These are phyloP conservation scores for Chrysoporthe austroafricana DNA, from an alignment of 2,329 filamentous ascomycete species.

Conservation along the genomic window DNA sequence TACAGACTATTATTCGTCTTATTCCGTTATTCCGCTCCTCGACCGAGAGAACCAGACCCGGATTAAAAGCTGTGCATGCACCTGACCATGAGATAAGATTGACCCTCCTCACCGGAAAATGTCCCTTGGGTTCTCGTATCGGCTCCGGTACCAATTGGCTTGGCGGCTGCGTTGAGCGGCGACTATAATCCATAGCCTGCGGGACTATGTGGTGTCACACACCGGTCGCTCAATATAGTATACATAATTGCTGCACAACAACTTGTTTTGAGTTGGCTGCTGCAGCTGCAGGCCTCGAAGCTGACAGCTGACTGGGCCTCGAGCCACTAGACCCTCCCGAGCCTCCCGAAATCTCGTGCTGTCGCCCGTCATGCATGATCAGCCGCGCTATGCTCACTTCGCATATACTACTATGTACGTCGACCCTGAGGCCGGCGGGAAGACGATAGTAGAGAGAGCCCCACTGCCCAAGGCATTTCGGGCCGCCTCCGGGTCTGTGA, in stretches of 20 bases:
- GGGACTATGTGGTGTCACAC: conserved; percentile 9
- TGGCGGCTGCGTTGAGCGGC: background rate
- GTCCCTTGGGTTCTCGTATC: background rate
- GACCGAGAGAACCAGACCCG: background rate
- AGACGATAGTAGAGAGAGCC: background rate
- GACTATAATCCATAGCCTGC: background rate
- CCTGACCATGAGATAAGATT: background rate
- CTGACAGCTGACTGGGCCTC: background rate
- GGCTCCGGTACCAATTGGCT: background rate
- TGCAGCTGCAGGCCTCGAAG: background rate
- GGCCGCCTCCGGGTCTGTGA: background rate
- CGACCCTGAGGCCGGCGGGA: background rate
- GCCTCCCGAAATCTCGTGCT: background rate
- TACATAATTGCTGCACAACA: background rate
- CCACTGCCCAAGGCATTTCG: background rate
- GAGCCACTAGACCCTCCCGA: background rate
- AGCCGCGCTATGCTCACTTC: background rate
- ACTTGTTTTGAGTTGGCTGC: background rate
- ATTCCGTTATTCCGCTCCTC: background rate
- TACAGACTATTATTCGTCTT: background rate
- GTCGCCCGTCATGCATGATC: background rate
- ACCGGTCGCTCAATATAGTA: background rate
- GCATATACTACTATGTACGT: no score
- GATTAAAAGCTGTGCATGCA: background rate
- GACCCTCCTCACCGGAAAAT: background rate